A percentile compares a stretch with the other conserved stretches of the same genome.
Conservation (phyloP, 2,329 filamentous ascomycete genomes). For the Xylaria sp. region DNA sequence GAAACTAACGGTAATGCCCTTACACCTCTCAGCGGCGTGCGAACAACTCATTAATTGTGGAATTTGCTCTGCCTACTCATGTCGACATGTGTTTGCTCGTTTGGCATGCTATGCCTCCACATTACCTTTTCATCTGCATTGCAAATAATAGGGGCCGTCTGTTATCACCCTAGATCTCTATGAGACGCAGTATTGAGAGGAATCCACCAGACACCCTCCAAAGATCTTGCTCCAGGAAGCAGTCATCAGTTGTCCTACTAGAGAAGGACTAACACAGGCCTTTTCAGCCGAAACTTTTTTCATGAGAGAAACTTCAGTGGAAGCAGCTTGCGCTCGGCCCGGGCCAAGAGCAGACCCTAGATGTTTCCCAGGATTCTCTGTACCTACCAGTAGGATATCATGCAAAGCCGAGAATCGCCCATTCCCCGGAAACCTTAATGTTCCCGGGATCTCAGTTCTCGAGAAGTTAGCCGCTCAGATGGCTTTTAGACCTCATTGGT, state of each 20-base stretch:
- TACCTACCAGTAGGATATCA: no score
- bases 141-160: neutral
- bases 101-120: neutral
- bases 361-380: no score
- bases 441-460: neutral
- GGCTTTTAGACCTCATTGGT: neutral
- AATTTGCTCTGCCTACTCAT: neutral
- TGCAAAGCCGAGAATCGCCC: neutral
- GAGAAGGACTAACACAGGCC: neutral
- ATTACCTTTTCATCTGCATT: slow-evolving; percentile 5
- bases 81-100: neutral
- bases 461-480: slow-evolving; percentile 1
- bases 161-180: no score
- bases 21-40: neutral
- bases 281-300: neutral
- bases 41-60: neutral
- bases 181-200: no score
- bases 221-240: neutral
- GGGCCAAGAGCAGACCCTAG: neutral
- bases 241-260: neutral
- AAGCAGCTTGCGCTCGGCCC: neutral
- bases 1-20: neutral
- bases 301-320: neutral
- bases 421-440: slow-evolving; percentile 8
- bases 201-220: no score